Base-by-base conservation (phyloP, 179 eudicot genomes). In the Vitellaria paradoxa region DNA sequence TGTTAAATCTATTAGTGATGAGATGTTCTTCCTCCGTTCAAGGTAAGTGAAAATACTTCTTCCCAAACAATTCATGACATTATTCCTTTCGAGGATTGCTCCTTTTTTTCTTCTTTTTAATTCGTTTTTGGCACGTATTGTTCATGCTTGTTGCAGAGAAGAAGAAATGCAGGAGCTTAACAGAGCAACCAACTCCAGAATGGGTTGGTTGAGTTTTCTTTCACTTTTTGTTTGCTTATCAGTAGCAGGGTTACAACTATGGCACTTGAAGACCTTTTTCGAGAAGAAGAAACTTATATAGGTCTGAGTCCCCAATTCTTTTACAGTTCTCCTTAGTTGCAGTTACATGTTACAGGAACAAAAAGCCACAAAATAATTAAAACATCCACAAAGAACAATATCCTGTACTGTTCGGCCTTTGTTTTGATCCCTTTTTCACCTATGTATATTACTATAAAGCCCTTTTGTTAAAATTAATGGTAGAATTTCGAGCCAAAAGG, bases 1-100 rank as follows among this genome's bases (percentile, higher is more conserved):
- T 0, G 91, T 93, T 40, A 85, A 84, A 61, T 86, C 94, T 45
- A 89, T 96, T 65, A 96, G 89, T 52, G 98, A 93, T 26, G 99
- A 96, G 81, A 96, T 96, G 99, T 93, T 87, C 77, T 89, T 90
- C 76, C 99, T 93, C 59, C 97, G 98, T 56, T 91, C 86, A 76
- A 96, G 99, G 99, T 90, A 75, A 79, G 85, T 24, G 69, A 21
- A 15, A 40, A 72, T 57, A 18, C 4, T 7, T 52, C 52, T 37
- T 2, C 65, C 13, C n/a, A 2, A 37, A 10, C 11, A 9, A 40
- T 57, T 37, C 50, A 57, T 72, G 65, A 11, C 50, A 57, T 74
- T 21, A 15, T 24, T 3, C 15, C 24, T 42, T 4, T 50, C 17
- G 4, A 3, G 71, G 24, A 15, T 40, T 68, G 52, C 50, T 45